Evolutionary conservation across 2,329 filamentous ascomycete species (phyloP), one percentile per base, ranked within the genome.

Genomic region (Aspergillus carbonarius): DNA sequence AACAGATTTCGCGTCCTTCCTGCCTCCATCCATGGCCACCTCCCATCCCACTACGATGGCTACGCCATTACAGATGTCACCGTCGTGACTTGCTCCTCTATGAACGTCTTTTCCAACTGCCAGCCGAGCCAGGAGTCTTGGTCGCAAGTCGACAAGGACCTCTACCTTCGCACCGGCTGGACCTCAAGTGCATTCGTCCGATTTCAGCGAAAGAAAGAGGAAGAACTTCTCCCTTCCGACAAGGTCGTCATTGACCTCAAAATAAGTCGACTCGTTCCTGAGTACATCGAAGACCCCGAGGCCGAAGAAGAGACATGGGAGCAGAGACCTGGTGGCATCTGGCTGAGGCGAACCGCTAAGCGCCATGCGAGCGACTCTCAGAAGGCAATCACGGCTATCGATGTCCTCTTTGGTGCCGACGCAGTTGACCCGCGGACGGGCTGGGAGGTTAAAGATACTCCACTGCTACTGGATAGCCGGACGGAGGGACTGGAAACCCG

Each of bases 351-450:
- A 59, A 89, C 88, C 15, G 81, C 84, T 30, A 90, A 88, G 71
- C 83, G 85, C 63, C 86, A 90, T 68, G 87, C 89, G 47, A 90
- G 87, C 71, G 91, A 96, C 70, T 89, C 88, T 4, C 85, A 87
- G 59, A 82, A 84, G 39, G 88, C 88, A 15, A 83, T 97, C 51
- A 96, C 92, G 0, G 89, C 88, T 4, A 81, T 96, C 5, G 93
- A 97, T 71, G 86, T 96, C 5, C 81, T 97, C 6, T 97, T 96
- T 69, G 93, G 93, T 18, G 87, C 93, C 18, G 93, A 97, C 72
- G 93, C 93, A 9, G 91, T 93, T 32, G 95, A 99, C 72, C 93
- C 92, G 5, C 86, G 95, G 58, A 85, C 88, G 1, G 90, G 90
- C 30, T 99, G 96, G 95, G 81, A 87, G 58, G 83, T 97, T 44